A percentile compares a stretch with the other conserved stretches of the same genome.
phyloP scores from a whole-genome alignment of 2,329 filamentous ascomycete species.

The Aspergillus pseudonomiae region DNA sequence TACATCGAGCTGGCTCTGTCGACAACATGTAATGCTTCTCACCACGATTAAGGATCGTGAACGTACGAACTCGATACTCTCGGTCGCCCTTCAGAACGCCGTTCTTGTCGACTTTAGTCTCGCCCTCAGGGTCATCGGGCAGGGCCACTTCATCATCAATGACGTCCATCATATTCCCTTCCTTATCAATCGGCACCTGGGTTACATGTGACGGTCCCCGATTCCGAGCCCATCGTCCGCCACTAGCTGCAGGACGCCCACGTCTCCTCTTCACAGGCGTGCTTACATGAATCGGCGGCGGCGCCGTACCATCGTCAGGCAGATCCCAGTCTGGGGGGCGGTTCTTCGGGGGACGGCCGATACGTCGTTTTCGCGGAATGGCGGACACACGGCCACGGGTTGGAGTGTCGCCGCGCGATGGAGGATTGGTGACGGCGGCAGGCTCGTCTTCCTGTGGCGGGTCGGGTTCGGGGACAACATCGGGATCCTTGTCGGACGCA shows the following conservation, averaged over 20 bases:
- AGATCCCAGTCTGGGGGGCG: slow-evolving; percentile 76
- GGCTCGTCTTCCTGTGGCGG: slow-evolving; percentile 50
- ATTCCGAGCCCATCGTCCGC: slow-evolving; percentile 72
- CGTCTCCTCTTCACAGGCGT: slow-evolving; percentile 62
- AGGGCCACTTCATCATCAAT: slow-evolving; percentile 88
- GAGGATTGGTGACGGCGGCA: slow-evolving; percentile 46
- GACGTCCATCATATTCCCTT: slow-evolving; percentile 89
- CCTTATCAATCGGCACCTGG: slow-evolving; percentile 86
- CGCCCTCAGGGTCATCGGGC: slow-evolving; percentile 83
- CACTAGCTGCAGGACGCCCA: slow-evolving; percentile 57
- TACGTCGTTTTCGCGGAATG: slow-evolving; percentile 69
- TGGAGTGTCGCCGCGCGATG: slow-evolving; percentile 55
- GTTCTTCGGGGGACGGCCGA: slow-evolving; percentile 87
- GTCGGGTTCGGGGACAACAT: slow-evolving; percentile 32
- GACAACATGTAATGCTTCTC: slow-evolving; percentile 96
- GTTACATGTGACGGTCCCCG: slow-evolving; percentile 76
- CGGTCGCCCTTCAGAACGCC: slow-evolving; percentile 80
- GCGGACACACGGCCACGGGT: slow-evolving; percentile 57
- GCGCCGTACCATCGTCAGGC: slow-evolving; percentile 53
- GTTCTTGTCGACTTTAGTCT: slow-evolving; percentile 88
- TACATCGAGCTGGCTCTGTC: slow-evolving; percentile 93
- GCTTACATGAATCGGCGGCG: slow-evolving; percentile 44
- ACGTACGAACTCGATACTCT: slow-evolving; percentile 94
- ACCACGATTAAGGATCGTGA: slow-evolving; percentile 82
- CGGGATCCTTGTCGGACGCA: slow-evolving; percentile 28